Base-by-base conservation (phyloP, 2,329 filamentous ascomycete genomes). In the Phyllosticta capitalensis region DNA sequence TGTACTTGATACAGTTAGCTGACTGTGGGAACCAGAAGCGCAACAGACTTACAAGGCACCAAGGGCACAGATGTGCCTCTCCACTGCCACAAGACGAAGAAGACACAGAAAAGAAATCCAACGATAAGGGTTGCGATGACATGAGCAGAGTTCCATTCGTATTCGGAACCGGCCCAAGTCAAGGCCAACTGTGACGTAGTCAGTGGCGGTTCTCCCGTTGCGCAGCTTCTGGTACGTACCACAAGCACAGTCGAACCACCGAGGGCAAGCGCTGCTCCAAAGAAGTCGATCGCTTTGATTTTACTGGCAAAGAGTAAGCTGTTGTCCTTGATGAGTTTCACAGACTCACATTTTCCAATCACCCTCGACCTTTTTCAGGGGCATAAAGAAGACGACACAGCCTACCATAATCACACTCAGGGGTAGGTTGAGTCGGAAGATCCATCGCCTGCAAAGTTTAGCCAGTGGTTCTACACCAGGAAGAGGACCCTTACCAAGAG, bases 81-180 rank as follows among this genome's bases (percentile, higher is more conserved):
- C 71, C 75, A 77, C 62, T 82, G 77, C 79, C 81, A 83, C 2
- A 81, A 53, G 7, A 77, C 67, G 58, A 83, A 83, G 1, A 66
- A 69, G 28, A 76, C 65, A 12, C 74, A 74, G 1, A 76, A 68
- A 5, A 67, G 49, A 22, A 64, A 60, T 0, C 83, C 83, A 2
- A 82, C 67, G 1, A 79, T 69, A 2, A 85, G 65, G 0, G 80
- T 79, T 0, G 73, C 72, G 52, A 84, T 75, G 5, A 83, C 79
- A 61, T 80, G 76, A 0, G 73, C 68, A 0, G 79, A 81, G 1
- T 72, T 64, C 82, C 82, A 84, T 1, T 76, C 64, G 62, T 83
- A 81, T 52, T 81, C 74, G 30, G 78, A 77, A 1, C 83, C 83
- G 45, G 82, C 83, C 81, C 83, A 85, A 0, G 65, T 62, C 19